Base-by-base conservation (phyloP, 2,329 filamentous ascomycete species). In the Trichoderma harzianum region DNA sequence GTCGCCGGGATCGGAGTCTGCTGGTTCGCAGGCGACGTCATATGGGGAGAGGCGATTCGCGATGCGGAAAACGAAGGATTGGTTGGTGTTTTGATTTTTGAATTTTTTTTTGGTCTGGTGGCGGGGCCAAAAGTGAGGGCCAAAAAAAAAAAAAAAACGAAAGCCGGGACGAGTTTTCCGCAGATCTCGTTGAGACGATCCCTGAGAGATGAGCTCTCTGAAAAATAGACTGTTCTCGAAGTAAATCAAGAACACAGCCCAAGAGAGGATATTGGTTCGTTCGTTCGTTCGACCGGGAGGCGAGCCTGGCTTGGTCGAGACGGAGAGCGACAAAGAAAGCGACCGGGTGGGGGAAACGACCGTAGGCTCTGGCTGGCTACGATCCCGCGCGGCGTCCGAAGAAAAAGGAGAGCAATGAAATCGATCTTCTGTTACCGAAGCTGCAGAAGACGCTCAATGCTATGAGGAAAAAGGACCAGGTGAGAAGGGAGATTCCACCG, bases 1-100 rank as follows among this genome's bases (percentile, higher is more conserved):
- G 86, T 85, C 85, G 88, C 88, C 87, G 86, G 82, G 78, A 81
- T 86, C 80, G 83, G 80, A 79, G 83, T 86, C 80, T 86, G 84
- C 83, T 86, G 82, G 80, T 82, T 85, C 76, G 84, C 85, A 86
- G 86, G 82, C 82, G 88, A 89, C 86, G 87, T 89, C 88, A 89
- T 89, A 88, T 83, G 80, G 80, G 77, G 76, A 78, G 74, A 74
- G 77, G 70, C 72, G 75, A 72, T 76, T 78, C 76, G 78, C 76
- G 76, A 77, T 78, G 75, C 75, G 76, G 75, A 76, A 60, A 60
- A 75, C 63, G 65, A 65, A 67, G 34, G 58, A 34, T 32, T 53
- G 43, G 28, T 32, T 47, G 62, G 34, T 70, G 43, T 60, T 63
- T 60, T 58, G 58, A 32, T 43, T 60, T 58, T 43, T 55, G 43